Percentiles rank a stretch among this genome's conserved stretches.
phyloP scores from a whole-genome alignment of 1,284 basidiomycete species.

The Takashimella tepidaria region DNA sequence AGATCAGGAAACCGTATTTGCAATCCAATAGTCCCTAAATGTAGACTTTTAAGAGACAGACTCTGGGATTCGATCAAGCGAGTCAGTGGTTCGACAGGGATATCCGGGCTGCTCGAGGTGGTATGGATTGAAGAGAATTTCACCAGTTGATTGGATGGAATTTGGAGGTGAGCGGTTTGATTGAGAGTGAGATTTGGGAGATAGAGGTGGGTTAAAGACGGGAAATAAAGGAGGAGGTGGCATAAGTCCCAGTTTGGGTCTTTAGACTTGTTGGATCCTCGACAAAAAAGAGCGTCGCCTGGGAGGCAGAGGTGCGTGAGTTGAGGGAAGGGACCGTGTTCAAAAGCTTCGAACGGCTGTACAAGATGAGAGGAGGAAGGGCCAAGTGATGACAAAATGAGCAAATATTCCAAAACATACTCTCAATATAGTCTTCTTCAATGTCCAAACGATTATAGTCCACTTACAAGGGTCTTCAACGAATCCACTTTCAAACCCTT shows the following conservation, averaged over 20 bases:
- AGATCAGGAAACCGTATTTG: too few relatives aligned
- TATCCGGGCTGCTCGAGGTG: too few relatives aligned
- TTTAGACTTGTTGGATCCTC: conserved; percentile 11
- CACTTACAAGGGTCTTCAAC: conserved; percentile 19
- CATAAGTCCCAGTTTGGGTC: conserved; percentile 18
- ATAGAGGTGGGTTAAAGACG: conserved; percentile 27
- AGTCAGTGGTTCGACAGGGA: too few relatives aligned
- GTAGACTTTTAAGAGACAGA: too few relatives aligned
- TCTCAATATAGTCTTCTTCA: too few relatives aligned
- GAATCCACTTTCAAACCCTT: conserved; percentile 27
- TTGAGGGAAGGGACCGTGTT: conserved; percentile 11
- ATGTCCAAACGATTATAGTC: not conserved
- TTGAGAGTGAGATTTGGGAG: conserved; percentile 23
- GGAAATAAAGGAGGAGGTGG: conserved; percentile 15
- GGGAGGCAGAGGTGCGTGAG: conserved; percentile 32
- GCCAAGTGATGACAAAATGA: too few relatives aligned
- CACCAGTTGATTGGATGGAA: not conserved
- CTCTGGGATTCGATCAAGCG: too few relatives aligned
- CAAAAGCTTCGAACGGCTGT: conserved; percentile 12
- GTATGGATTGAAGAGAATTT: too few relatives aligned
- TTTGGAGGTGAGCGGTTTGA: conserved; percentile 6
- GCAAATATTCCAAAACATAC: too few relatives aligned
- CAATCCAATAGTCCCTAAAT: too few relatives aligned
- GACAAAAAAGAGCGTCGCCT: conserved; percentile 16
- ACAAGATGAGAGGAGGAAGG: not conserved